Base-by-base conservation (phyloP, 176 grass and related monocot species). In the Raddia distichophylla region DNA sequence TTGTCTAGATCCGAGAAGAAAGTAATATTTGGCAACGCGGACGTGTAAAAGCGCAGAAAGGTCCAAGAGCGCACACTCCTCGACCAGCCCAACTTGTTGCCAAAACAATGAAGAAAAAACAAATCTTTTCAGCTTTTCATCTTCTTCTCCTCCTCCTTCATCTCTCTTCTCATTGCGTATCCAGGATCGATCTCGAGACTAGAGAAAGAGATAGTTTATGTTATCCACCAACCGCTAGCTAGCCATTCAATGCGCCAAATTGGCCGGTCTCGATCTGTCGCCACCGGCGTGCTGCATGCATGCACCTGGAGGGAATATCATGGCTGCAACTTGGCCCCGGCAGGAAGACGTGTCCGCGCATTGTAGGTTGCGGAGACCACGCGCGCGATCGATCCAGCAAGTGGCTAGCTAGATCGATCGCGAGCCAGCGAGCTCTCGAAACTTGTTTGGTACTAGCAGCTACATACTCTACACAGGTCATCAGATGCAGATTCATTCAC, bases 41-140 rank as follows among this genome's bases (percentile, higher is more conserved):
- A 52, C 74, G 60, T 79, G 80, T 83, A 79, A 84, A 75, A 79
- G 86, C 81, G 34, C 12, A 17, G 34, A 54, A 68, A 51, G 81
- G 75, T 80, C 57, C 59, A 73, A 60, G 68, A 35, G n/a, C 5
- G n/a, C 48, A 11, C 63, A 40, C 16, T 48, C 27, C 82, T 49
- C 27, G 27, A 69, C n/a, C n/a, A n/a, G n/a, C n/a, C n/a, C n/a
- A n/a, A n/a, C n/a, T n/a, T n/a, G n/a, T n/a, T n/a, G n/a, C n/a
- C n/a, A n/a, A n/a, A n/a, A n/a, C n/a, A n/a, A n/a, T n/a, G n/a
- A n/a, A n/a, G n/a, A n/a, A n/a, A n/a, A n/a, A n/a, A n/a, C n/a
- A n/a, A n/a, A n/a, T n/a, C n/a, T n/a, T n/a, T n/a, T n/a, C n/a
- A n/a, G n/a, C n/a, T n/a, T n/a, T n/a, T n/a, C n/a, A n/a, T n/a